Evolutionary conservation across 1,284 basidiomycete species (phyloP).

Genomic region (Kwoniella shivajii): DNA sequence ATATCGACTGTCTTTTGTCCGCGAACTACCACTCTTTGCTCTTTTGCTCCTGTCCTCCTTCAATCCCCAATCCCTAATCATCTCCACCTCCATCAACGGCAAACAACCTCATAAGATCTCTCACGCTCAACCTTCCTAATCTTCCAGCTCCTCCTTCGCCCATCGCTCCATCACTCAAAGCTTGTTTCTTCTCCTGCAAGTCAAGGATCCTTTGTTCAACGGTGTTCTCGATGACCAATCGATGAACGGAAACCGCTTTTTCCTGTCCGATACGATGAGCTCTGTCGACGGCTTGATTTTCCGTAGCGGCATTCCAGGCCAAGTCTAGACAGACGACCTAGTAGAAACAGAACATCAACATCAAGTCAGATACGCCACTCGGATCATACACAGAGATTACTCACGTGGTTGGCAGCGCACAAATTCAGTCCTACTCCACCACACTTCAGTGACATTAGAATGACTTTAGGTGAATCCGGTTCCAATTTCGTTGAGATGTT

Average conservation of each 20-base stretch:
- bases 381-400: slow-evolving; percentile 3
- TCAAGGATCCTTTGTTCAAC: slow-evolving; percentile 52
- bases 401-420: slow-evolving; percentile 45
- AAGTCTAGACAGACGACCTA: slow-evolving; percentile 44
- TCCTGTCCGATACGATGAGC: slow-evolving; percentile 91
- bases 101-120: slow-evolving; percentile 35
- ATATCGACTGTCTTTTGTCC: no score
- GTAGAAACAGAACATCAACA: slow-evolving; percentile 4
- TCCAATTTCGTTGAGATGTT: slow-evolving; percentile 26
- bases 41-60: not conserved
- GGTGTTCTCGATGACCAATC: slow-evolving; percentile 62
- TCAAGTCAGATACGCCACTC: not conserved
- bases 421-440: slow-evolving; percentile 50
- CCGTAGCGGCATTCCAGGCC: slow-evolving; percentile 52
- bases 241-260: slow-evolving; percentile 77
- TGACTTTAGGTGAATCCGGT: slow-evolving; percentile 35
- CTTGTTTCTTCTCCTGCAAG: slow-evolving; percentile 38
- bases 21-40: not conserved
- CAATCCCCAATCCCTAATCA: not conserved
- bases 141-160: slow-evolving; percentile 51
- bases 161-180: slow-evolving; percentile 52
- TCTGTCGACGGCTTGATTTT: slow-evolving; percentile 50
- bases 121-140: slow-evolving; percentile 30
- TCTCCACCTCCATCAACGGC: slow-evolving; percentile 9
- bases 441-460: slow-evolving; percentile 54